Percentiles rank a stretch among this genome's conserved stretches.
phyloP scores from a whole-genome alignment of 1,139 yeast species.

The Pneumocystis canis region DNA sequence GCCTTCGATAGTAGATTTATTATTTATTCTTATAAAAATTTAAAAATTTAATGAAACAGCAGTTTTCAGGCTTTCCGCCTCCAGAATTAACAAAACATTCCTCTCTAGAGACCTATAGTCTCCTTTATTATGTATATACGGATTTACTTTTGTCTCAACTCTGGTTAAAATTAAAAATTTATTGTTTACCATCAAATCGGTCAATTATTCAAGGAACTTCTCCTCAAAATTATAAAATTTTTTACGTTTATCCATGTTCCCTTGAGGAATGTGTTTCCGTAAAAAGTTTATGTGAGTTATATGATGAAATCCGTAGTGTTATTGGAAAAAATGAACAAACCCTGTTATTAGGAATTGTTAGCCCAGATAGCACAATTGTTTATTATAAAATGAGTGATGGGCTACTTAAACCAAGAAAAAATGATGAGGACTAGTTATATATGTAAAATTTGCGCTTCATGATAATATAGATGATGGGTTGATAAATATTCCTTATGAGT shows the following conservation, averaged over 20 bases:
- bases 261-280: slow-evolving; percentile 1
- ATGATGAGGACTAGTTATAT: background rate
- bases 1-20: too few species aligned
- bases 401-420: slow-evolving; percentile 7
- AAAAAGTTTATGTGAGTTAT: slow-evolving; percentile 1
- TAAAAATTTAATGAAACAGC: background rate
- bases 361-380: slow-evolving; percentile 10
- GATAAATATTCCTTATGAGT: too few species aligned
- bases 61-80: slow-evolving; percentile 3
- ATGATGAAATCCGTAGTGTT: background rate
- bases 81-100: slow-evolving; percentile 1
- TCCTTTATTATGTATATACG: slow-evolving; percentile 7
- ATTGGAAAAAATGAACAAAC: background rate
- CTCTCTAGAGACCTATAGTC: slow-evolving; percentile 1
- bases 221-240: background rate
- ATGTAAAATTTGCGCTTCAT: background rate
- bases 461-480: too few species aligned
- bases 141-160: slow-evolving; percentile 7
- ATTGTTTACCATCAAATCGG: background rate
- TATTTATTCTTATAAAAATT: background rate
- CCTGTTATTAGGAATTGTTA: slow-evolving; percentile 7
- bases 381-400: slow-evolving; percentile 9
- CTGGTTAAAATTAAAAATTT: slow-evolving; percentile 4
- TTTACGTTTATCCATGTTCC: slow-evolving; percentile 5
- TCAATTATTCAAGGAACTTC: background rate